Percentiles rank a stretch among this genome's conserved stretches.
These are phyloP conservation scores for Aspergillus intermedius DNA, from an alignment of 2,329 filamentous ascomycete genomes.

Conservation along the genomic window DNA sequence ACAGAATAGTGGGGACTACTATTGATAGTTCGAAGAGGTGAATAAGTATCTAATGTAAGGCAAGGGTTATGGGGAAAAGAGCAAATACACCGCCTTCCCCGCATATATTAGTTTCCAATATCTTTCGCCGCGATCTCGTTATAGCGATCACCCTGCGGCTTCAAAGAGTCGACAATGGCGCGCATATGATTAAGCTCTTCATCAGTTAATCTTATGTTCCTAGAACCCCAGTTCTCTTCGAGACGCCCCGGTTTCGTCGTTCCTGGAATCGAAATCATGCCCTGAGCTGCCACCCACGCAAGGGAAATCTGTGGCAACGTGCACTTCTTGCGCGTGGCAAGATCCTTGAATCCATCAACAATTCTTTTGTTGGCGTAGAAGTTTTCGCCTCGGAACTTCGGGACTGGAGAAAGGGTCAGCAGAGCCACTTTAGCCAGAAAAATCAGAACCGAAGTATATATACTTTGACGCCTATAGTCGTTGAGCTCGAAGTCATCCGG, in stretches of 20 bases:
- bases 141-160: constrained; percentile 35
- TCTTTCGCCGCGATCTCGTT: neutral
- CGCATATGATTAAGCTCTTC: constrained; percentile 37
- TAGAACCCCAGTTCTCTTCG: constrained; percentile 37
- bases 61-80: too few relatives aligned
- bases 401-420: constrained; percentile 7
- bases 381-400: constrained; percentile 39
- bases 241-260: constrained; percentile 37
- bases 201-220: constrained; percentile 30
- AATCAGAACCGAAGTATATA: constrained; percentile 5
- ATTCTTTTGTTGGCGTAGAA: constrained; percentile 41
- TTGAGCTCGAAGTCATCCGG: constrained; percentile 42
- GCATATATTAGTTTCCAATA: neutral
- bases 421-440: neutral
- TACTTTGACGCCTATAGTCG: constrained; percentile 37
- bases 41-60: too few relatives aligned
- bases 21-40: too few relatives aligned
- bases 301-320: constrained; percentile 32
- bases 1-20: too few relatives aligned
- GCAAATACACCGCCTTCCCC: neutral
- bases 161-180: constrained; percentile 30
- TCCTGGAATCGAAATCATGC: constrained; percentile 43
- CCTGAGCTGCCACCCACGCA: constrained; percentile 37
- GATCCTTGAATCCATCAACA: constrained; percentile 37
- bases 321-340: constrained; percentile 31